A percentile compares a stretch with the other conserved stretches of the same genome.
Conservation (phyloP, 441 rosid genomes). For the Pelargonium citronellum region DNA sequence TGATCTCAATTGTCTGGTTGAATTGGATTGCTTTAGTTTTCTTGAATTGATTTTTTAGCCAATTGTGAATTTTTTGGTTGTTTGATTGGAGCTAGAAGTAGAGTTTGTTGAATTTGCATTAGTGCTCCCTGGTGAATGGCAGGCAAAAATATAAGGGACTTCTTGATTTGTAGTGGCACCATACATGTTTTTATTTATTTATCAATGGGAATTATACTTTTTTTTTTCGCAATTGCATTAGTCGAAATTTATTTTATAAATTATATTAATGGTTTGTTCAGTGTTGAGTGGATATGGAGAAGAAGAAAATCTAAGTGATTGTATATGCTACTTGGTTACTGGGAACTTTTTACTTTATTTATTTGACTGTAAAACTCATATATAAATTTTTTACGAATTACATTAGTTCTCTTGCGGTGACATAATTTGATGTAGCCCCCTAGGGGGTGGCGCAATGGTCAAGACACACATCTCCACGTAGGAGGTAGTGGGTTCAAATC, state of each 20-base stretch:
- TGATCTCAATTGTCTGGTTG: background rate
- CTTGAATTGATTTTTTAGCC: background rate
- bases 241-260: background rate
- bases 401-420: too few relatives aligned
- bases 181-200: background rate
- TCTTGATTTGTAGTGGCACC: background rate
- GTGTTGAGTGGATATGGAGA: background rate
- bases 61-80: background rate
- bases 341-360: background rate
- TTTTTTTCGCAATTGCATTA: background rate
- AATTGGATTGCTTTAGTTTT: background rate
- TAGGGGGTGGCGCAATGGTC: too few relatives aligned
- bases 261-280: background rate
- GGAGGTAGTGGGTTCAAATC: too few relatives aligned
- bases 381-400: too few relatives aligned
- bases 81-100: background rate
- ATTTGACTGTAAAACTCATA: background rate
- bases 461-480: too few relatives aligned
- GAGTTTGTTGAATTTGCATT: too few relatives aligned
- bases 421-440: too few relatives aligned
- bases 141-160: background rate
- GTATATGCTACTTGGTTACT: background rate
- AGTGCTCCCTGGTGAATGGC: too few relatives aligned
- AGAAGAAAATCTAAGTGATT: background rate
- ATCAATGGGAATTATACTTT: background rate